Evolutionary conservation across 108 stramenopile species (phyloP), one percentile per base, ranked within the genome.

Genomic region (Thalassiosira profunda): DNA sequence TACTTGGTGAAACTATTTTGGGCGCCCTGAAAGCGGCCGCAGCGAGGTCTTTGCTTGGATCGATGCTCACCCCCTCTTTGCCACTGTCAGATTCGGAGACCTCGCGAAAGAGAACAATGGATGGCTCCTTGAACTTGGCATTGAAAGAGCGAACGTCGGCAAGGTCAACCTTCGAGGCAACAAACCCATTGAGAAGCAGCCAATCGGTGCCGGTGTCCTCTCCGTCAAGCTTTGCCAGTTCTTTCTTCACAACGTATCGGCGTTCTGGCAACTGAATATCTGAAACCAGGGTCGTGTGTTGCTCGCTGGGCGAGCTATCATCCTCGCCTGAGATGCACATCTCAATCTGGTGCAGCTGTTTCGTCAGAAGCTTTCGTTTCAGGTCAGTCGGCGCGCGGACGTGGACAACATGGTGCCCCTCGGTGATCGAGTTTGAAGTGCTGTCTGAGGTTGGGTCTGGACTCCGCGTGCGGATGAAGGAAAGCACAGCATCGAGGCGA

Each of bases 131-230:
- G 60, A 82, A 93, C 4, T 72, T 62, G 17, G 77, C 81, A 62
- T 80, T 71, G 61, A 94, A 94, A 28, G 86, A 84, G n/a, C 86
- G 55, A 20, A 84, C 96, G 72, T 94, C 93, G 40, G 88, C 86
- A 18, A 83, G 64, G 7, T 71, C 36, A 4, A 84, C 78, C 10
- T 83, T 63, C 0, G 77, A 57, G 3, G 91, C 89, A 35, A 82
- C 67, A 54, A 87, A 93, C 17, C 93, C 90, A 73, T 96, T 96
- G 61, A 86, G 74, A 6, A 91, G 77, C 49, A 94, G 25, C 96
- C 96, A 96, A 14, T 79, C 71, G 40, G 66, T 68, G 18, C 36
- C 54, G 29, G 66, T 38, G 20, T 34, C 47, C 18, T 49, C 57
- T 20, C 43, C 43, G 12, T 67, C 44, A 1, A 57, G 2, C 18